These are phyloP conservation scores for Melampsora allii-populina DNA, from an alignment of 1,284 basidiomycete genomes.

Conservation along the genomic window DNA sequence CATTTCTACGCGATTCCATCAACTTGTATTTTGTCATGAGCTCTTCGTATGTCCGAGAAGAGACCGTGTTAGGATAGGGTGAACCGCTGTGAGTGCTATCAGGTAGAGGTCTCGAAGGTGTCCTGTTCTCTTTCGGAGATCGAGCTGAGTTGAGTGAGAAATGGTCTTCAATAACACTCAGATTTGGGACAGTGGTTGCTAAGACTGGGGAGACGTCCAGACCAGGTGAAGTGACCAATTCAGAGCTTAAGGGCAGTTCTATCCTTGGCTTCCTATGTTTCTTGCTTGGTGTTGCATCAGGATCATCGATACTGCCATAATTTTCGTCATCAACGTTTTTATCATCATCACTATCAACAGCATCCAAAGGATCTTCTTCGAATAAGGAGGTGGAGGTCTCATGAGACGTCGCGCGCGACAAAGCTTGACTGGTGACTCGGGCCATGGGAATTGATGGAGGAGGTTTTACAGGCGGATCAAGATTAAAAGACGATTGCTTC, in stretches of 20 bases:
- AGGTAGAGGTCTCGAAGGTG: background rate
- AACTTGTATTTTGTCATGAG: constrained; percentile 76
- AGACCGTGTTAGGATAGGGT: constrained; percentile 45
- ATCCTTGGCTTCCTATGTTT: background rate
- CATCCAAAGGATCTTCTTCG: constrained; percentile 32
- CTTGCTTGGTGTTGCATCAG: constrained; percentile 20
- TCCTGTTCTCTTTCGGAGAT: constrained; percentile 4
- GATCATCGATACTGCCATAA: constrained; percentile 7
- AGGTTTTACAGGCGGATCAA: constrained; percentile 7
- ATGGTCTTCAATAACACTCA: constrained; percentile 54
- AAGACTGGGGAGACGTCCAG: constrained; percentile 29
- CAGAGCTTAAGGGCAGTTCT: background rate
- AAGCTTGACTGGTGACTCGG: constrained; percentile 16
- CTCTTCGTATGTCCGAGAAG: constrained; percentile 57
- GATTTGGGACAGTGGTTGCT: background rate
- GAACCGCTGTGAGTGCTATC: constrained; percentile 7
- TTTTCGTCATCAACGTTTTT: constrained; percentile 11
- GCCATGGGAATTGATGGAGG: background rate
- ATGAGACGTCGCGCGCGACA: background rate
- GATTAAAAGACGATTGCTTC: background rate
- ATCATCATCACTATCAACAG: constrained; percentile 4
- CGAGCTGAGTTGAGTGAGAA: constrained; percentile 1
- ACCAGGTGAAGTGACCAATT: background rate
- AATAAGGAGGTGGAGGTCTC: constrained; percentile 22
- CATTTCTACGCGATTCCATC: constrained; percentile 77